Evolutionary conservation across 2,329 filamentous ascomycete species (phyloP), one percentile per base, ranked within the genome.

Genomic region (Fusarium sp.): DNA sequence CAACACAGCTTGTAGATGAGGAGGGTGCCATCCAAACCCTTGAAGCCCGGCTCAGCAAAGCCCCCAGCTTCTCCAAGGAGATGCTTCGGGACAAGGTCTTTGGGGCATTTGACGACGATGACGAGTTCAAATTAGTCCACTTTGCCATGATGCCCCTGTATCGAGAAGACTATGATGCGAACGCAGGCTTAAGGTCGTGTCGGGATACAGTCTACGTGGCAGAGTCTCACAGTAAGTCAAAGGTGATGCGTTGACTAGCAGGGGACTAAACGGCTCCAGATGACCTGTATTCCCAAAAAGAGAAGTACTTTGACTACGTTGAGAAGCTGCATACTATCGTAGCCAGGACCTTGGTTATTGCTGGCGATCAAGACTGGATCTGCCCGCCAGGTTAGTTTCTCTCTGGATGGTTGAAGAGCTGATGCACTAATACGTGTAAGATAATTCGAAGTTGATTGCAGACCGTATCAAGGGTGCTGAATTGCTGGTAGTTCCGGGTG

Each of bases 61-160:
- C 51, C 2, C 59, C 62, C 0, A 50, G 47, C 21, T 65, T 65
- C 35, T 63, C 62, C 10, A 45, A 35, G 2, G 53, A 63, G 9
- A 65, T 65, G 56, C 42, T 65, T 1, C 36, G 48, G 3, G 47
- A 57, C n/a, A 65, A 63, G 15, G 62, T 65, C 4, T 65, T 65
- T 46, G 62, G 62, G 3, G 53, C 55, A 3, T 65, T 54, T 31
- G 36, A 53, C 9, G 41, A 49, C 23, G 59, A 65, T 11, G 29
- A 49, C 10, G 62, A 65, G 15, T 65, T 65, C 9, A 23, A 33
- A 23, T 33, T 65, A 13, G 59, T 65, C 2, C 62, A 65, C 14
- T 65, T 65, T 17, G 59, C 62, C 44, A 65, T 65, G 62, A 39
- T 63, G 41, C 62, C 62, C 7, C 52, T 65, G 4, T 65, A 63